Conservation (phyloP, 305 asterid genomes). For the Fraxinus baroniana region DNA sequence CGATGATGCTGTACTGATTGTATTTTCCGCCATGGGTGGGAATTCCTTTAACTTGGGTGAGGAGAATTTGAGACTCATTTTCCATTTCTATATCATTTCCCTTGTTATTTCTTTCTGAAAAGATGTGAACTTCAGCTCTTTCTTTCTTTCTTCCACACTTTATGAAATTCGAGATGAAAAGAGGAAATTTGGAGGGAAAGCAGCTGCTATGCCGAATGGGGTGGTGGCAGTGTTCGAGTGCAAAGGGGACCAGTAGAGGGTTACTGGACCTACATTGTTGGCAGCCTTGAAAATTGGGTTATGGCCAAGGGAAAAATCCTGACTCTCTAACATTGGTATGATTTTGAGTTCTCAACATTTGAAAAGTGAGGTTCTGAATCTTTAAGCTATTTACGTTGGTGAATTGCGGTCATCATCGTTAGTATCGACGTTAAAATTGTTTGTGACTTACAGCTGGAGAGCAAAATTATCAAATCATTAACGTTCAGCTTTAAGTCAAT, state of each 20-base stretch:
- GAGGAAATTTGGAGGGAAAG: slow-evolving; percentile 30
- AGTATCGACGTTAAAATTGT: no score
- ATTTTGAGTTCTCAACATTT: no score
- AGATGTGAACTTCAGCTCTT: neutral
- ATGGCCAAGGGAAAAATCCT: neutral
- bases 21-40: slow-evolving; percentile 63
- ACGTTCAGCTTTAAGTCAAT: no score
- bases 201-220: neutral
- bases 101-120: neutral
- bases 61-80: slow-evolving; percentile 31
- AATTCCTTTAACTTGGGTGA: slow-evolving; percentile 40
- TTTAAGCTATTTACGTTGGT: no score
- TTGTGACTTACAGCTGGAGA: no score
- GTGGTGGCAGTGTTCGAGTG: slow-evolving; percentile 14
- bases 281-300: neutral
- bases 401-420: no score
- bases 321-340: no score
- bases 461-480: no score
- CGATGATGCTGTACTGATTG: slow-evolving; percentile 66
- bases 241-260: neutral
- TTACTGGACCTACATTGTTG: slow-evolving; percentile 1
- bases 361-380: no score
- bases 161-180: slow-evolving; percentile 9
- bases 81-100: slow-evolving; percentile 40
- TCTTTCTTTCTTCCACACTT: slow-evolving; percentile 5